Evolutionary conservation across 192 early-diverging fungal species (phyloP).

Genomic region (Haplosporangium gracile): DNA sequence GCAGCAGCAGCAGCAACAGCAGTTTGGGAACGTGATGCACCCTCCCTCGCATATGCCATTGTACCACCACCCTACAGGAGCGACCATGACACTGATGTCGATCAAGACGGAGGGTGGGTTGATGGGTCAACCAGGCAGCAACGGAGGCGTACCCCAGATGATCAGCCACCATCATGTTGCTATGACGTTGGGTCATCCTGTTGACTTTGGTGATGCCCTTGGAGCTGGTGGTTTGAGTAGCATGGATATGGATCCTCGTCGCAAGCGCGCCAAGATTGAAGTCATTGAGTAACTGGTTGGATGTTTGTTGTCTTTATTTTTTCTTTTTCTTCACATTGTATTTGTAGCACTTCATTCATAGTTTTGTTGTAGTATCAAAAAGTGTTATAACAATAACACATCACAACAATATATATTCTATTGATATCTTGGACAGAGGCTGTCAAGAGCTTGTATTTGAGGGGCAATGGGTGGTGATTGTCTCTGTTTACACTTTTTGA

Average conservation of each 20-base stretch:
- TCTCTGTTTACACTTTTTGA: too few relatives aligned
- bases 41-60: slow-evolving; percentile 23
- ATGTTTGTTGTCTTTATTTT: background rate
- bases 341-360: slow-evolving; percentile 9
- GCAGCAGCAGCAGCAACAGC: background rate
- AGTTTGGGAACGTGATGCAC: background rate
- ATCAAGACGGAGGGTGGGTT: slow-evolving; percentile 31
- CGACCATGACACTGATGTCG: slow-evolving; percentile 49
- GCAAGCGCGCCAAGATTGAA: slow-evolving; percentile 54
- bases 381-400: background rate
- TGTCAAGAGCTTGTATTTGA: too few relatives aligned
- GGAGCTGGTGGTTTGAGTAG: slow-evolving; percentile 8
- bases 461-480: too few relatives aligned
- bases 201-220: slow-evolving; percentile 31
- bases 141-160: background rate
- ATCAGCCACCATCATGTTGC: background rate
- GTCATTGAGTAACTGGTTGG: slow-evolving; percentile 26
- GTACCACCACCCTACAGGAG: slow-evolving; percentile 26
- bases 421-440: background rate
- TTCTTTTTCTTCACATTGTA: slow-evolving; percentile 9
- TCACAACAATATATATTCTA: background rate
- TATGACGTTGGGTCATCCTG: slow-evolving; percentile 7
- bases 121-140: slow-evolving; percentile 11
- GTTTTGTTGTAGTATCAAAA: slow-evolving; percentile 18
- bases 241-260: background rate